These are phyloP conservation scores for Ricinus communis DNA, from an alignment of 345 rosid genomes.

Conservation along the genomic window DNA sequence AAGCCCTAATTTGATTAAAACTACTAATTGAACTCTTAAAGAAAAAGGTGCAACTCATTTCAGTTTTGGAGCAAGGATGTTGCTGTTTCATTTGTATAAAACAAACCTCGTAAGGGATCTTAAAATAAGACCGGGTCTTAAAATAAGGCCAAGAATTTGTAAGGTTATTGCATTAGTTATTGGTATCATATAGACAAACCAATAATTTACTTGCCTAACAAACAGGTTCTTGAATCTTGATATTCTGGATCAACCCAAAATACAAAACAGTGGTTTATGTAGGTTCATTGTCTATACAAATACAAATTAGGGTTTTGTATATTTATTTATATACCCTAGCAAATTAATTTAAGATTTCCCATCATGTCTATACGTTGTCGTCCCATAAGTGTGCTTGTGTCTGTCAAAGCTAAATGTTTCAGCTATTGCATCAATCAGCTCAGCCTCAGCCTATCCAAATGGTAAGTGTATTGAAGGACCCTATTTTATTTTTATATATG, in stretches of 20 bases:
- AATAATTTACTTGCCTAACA: slow-evolving; percentile 15
- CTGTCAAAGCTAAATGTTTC: slow-evolving; percentile 15
- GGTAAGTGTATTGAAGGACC: slow-evolving; percentile 12
- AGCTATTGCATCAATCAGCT: slow-evolving; percentile 33
- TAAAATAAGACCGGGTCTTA: not conserved
- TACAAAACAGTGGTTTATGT: slow-evolving; percentile 9
- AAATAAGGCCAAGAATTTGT: slow-evolving; percentile 2
- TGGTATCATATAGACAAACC: slow-evolving; percentile 17
- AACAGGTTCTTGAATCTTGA: slow-evolving; percentile 8
- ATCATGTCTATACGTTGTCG: slow-evolving; percentile 38
- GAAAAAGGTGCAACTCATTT: too few relatives aligned
- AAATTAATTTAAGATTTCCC: slow-evolving; percentile 27
- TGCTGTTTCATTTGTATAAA: not conserved
- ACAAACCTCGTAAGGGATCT: not conserved
- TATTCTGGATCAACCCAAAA: not conserved
- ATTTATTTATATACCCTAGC: not conserved
- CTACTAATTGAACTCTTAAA: not conserved
- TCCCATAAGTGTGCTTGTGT: slow-evolving; percentile 19
- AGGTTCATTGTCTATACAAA: not conserved
- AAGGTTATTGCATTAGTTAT: not conserved
- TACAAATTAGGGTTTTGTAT: slow-evolving; percentile 6
- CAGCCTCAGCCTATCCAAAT: slow-evolving; percentile 16
- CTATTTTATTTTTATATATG: not conserved
- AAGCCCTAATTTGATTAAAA: not conserved
- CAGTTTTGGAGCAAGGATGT: not conserved